These are phyloP conservation scores for Russula sp. DNA, from an alignment of 768 basidiomycete genomes.

Conservation along the genomic window DNA sequence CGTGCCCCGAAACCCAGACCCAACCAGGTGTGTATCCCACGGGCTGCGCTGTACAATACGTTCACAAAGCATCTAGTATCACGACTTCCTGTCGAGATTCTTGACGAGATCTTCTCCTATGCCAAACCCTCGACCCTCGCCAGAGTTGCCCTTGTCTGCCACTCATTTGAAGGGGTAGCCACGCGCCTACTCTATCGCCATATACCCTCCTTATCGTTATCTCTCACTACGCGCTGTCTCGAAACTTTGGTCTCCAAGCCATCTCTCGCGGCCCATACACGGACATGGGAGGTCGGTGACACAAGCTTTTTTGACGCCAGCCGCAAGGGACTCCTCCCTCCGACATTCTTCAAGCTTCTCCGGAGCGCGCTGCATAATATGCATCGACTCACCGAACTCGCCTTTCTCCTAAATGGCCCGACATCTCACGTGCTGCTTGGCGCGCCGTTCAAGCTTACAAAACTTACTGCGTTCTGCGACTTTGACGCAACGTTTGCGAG, in stretches of 20 bases:
- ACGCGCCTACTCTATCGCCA: conserved; percentile 22
- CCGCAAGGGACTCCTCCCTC: conserved; percentile 12
- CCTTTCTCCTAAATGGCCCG: conserved; percentile 27
- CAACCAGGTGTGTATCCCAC: conserved; percentile 2
- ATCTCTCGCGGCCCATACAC: conserved; percentile 15
- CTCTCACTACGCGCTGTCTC: conserved; percentile 12
- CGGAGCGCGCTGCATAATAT: conserved; percentile 25
- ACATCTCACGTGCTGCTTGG: conserved; percentile 24
- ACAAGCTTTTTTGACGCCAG: conserved; percentile 5
- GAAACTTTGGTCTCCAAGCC: conserved; percentile 18
- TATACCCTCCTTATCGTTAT: conserved; percentile 18
- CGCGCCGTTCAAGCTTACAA: conserved; percentile 28
- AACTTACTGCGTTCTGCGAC: conserved; percentile 26
- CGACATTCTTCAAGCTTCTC: conserved; percentile 22
- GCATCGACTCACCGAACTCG: conserved; percentile 27
- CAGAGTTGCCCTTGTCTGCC: conserved; percentile 7
- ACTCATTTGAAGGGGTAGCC: conserved; percentile 14
- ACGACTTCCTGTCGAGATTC: conserved; percentile 19
- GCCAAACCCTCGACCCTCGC: conserved; percentile 14
- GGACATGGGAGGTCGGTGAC: conserved; percentile 21
- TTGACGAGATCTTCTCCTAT: conserved; percentile 21
- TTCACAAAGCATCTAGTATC: not conserved
- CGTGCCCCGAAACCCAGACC: not conserved
- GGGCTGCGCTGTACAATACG: not conserved
- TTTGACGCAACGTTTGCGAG: conserved; percentile 26